These are phyloP conservation scores for Guadua angustifolia DNA, from an alignment of 176 grass and related monocot genomes.

Conservation along the genomic window DNA sequence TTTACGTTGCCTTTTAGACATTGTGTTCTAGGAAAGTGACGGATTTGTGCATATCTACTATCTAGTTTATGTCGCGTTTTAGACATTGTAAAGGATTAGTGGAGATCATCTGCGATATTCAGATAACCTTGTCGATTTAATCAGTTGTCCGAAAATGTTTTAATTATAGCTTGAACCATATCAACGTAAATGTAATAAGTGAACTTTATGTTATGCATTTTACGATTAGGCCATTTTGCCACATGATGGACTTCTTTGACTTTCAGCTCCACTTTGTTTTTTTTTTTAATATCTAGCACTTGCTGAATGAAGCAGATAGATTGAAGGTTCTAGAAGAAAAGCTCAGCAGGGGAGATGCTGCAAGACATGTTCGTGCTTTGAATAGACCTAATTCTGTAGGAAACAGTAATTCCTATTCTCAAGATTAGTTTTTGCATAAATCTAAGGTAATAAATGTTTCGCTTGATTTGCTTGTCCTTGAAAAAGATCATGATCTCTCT, in stretches of 20 bases:
- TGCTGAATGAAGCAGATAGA: constrained; percentile 68
- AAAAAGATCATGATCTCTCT: neutral
- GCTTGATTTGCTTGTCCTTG: neutral
- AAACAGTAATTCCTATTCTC: constrained; percentile 41
- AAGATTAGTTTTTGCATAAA: neutral
- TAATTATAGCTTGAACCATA: neutral
- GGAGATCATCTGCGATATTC: neutral
- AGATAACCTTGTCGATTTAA: constrained; percentile 22
- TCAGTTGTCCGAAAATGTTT: neutral
- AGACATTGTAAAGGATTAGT: neutral
- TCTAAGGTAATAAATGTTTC: neutral
- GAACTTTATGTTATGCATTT: neutral
- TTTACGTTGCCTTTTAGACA: neutral
- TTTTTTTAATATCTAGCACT: constrained; percentile 44
- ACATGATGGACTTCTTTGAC: constrained; percentile 4
- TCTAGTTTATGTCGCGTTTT: neutral
- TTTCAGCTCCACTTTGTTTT: constrained; percentile 6
- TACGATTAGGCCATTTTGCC: too few species aligned
- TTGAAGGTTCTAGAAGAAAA: constrained; percentile 63
- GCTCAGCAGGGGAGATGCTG: constrained; percentile 68
- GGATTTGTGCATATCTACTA: neutral
- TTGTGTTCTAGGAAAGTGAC: neutral
- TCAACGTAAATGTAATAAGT: constrained; percentile 14
- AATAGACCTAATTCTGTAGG: constrained; percentile 42
- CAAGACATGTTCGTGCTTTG: constrained; percentile 53